phyloP scores from a whole-genome alignment of 768 basidiomycete genomes.

The Mycena chlorophos region DNA sequence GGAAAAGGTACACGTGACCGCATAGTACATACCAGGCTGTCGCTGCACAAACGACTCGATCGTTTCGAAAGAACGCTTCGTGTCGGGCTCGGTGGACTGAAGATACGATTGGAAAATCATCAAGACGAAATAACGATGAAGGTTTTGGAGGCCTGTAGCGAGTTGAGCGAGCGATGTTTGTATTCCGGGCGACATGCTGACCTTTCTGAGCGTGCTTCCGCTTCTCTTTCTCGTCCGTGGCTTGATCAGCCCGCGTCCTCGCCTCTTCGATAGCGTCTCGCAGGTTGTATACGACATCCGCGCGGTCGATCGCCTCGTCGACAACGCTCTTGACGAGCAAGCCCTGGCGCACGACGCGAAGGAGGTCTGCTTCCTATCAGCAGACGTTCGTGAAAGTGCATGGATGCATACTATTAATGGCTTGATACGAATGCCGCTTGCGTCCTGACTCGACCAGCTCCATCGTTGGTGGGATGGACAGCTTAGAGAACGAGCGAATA shows the following conservation, averaged over 20 bases:
- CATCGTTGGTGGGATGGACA: slow-evolving; percentile 37
- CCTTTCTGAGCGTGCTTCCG: slow-evolving; percentile 71
- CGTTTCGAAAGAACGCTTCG: slow-evolving; percentile 67
- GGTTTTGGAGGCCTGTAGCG: slow-evolving; percentile 66
- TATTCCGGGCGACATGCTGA: slow-evolving; percentile 26
- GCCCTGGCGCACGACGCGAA: slow-evolving; percentile 86
- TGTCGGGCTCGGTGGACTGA: slow-evolving; percentile 78
- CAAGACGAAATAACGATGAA: slow-evolving; percentile 82
- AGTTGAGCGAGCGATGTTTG: slow-evolving; percentile 6
- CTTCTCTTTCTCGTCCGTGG: slow-evolving; percentile 70
- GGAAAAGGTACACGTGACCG: not conserved
- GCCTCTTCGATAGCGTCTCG: slow-evolving; percentile 87
- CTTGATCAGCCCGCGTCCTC: slow-evolving; percentile 74
- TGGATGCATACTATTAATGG: slow-evolving; percentile 76
- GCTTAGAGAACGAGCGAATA: slow-evolving; percentile 46
- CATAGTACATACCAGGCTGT: slow-evolving; percentile 70
- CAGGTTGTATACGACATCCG: slow-evolving; percentile 79
- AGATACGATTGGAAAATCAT: slow-evolving; percentile 90
- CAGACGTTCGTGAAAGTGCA: not conserved
- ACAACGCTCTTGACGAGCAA: slow-evolving; percentile 82
- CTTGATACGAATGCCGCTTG: slow-evolving; percentile 70
- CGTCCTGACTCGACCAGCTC: slow-evolving; percentile 33
- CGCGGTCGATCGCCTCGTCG: slow-evolving; percentile 86
- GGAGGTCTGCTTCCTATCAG: slow-evolving; percentile 52
- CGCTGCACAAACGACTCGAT: slow-evolving; percentile 83